Percentiles rank a stretch among this genome's conserved stretches.
phyloP scores from a whole-genome alignment of 192 early-diverging fungal genomes.

The Coemansia sp. region DNA sequence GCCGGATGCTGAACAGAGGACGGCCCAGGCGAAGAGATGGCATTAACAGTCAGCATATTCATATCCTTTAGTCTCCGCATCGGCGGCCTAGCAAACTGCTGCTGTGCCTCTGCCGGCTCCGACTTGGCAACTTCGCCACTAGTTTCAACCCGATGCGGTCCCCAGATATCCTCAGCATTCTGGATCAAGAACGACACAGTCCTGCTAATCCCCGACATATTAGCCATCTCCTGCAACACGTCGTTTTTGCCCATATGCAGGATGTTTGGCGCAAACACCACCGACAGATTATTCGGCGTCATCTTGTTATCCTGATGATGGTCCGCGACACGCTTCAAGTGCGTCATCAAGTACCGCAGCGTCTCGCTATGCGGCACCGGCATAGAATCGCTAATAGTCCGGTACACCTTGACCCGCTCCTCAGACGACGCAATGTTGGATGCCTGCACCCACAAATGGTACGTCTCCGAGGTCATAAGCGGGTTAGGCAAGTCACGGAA shows the following conservation, averaged over 20 bases:
- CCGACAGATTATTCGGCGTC: constrained; percentile 89
- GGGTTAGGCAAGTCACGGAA: constrained; percentile 78
- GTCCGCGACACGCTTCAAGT: constrained; percentile 68
- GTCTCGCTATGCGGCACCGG: constrained; percentile 68
- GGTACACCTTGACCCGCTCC: constrained; percentile 47
- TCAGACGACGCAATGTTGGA: constrained; percentile 31
- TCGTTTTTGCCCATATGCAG: constrained; percentile 64
- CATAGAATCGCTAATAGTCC: constrained; percentile 58
- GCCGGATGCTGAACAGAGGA: background rate
- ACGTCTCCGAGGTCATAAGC: constrained; percentile 71
- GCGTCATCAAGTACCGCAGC: constrained; percentile 64
- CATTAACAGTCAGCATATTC: constrained; percentile 14
- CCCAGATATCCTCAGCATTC: constrained; percentile 60
- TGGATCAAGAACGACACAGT: constrained; percentile 72
- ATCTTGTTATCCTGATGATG: constrained; percentile 78
- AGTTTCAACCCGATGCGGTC: constrained; percentile 16
- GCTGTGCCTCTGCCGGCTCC: background rate
- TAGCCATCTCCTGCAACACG: constrained; percentile 65
- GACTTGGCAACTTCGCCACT: background rate
- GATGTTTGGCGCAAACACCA: constrained; percentile 93
- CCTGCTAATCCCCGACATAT: constrained; percentile 76
- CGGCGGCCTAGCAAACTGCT: constrained; percentile 18
- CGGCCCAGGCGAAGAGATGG: constrained; percentile 1
- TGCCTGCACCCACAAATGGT: constrained; percentile 68
- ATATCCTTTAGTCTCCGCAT: constrained; percentile 25